These are phyloP conservation scores for Cyclanthera cordifolia DNA, from an alignment of 306 rosid species.

Conservation along the genomic window DNA sequence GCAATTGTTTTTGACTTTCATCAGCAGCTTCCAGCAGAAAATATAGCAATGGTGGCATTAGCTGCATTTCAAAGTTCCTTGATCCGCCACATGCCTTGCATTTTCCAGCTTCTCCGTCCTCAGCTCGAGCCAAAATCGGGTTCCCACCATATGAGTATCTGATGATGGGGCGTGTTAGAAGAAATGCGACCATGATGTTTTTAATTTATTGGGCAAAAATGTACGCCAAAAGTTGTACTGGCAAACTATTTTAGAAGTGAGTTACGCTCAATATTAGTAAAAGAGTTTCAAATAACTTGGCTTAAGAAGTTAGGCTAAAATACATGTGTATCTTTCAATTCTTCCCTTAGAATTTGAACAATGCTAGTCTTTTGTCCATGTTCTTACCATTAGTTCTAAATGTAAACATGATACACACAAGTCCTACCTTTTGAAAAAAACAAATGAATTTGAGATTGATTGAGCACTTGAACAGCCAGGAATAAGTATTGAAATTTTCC, in stretches of 20 bases:
- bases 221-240: not conserved
- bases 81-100: slow-evolving; percentile 59
- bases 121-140: slow-evolving; percentile 51
- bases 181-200: not conserved
- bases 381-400: not conserved
- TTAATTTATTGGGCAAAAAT: not conserved
- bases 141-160: slow-evolving; percentile 68
- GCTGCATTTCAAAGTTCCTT: slow-evolving; percentile 75
- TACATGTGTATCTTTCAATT: not conserved
- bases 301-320: not conserved
- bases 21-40: slow-evolving; percentile 61
- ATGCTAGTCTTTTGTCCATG: not conserved
- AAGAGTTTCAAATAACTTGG: not conserved
- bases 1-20: slow-evolving; percentile 27
- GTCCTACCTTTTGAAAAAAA: not conserved
- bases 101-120: slow-evolving; percentile 43
- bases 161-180: not conserved
- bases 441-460: not conserved
- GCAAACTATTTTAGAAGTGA: not conserved
- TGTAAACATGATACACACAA: not conserved
- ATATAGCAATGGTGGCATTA: slow-evolving; percentile 73
- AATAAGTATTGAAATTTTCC: not conserved
- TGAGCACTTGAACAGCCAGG: not conserved
- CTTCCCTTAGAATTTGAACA: too few species aligned
- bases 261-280: not conserved